Evolutionary conservation across 176 grass and related monocot genomes (phyloP).

Genomic region (Otatea glauca): DNA sequence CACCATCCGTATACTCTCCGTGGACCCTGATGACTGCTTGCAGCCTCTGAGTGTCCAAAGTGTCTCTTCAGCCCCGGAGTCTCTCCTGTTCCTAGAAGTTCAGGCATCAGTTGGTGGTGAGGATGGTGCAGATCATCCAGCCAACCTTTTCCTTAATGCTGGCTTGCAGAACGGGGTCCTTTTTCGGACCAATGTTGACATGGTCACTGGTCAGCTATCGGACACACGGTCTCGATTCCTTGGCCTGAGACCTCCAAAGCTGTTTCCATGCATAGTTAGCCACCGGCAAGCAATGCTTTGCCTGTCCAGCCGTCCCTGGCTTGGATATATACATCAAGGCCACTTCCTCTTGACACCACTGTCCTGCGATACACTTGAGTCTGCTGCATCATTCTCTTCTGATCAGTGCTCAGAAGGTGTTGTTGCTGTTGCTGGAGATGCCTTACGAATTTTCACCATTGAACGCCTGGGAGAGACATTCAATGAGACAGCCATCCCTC

Average conservation of each 20-base stretch:
- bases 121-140: constrained; percentile 94
- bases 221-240: constrained; percentile 92
- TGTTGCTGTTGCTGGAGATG: constrained; percentile 92
- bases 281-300: constrained; percentile 94
- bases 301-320: constrained; percentile 93
- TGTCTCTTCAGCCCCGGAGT: constrained; percentile 89
- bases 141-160: constrained; percentile 95
- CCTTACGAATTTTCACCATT: constrained; percentile 89
- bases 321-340: constrained; percentile 96
- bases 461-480: constrained; percentile 94
- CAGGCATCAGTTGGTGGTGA: constrained; percentile 86
- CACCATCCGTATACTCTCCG: constrained; percentile 87
- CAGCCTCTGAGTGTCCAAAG: constrained; percentile 88
- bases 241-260: constrained; percentile 85
- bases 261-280: constrained; percentile 85
- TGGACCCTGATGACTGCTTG: constrained; percentile 92
- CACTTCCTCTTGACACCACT: constrained; percentile 95
- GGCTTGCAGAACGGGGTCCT: constrained; percentile 97
- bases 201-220: constrained; percentile 93
- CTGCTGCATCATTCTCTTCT: constrained; percentile 91
- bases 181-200: constrained; percentile 97
- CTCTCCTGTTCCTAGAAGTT: constrained; percentile 90
- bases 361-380: constrained; percentile 94
- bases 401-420: constrained; percentile 99
- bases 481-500: constrained; percentile 88